phyloP scores from a whole-genome alignment of 805 yeast species.

The Scheffersomyces lignosus region DNA sequence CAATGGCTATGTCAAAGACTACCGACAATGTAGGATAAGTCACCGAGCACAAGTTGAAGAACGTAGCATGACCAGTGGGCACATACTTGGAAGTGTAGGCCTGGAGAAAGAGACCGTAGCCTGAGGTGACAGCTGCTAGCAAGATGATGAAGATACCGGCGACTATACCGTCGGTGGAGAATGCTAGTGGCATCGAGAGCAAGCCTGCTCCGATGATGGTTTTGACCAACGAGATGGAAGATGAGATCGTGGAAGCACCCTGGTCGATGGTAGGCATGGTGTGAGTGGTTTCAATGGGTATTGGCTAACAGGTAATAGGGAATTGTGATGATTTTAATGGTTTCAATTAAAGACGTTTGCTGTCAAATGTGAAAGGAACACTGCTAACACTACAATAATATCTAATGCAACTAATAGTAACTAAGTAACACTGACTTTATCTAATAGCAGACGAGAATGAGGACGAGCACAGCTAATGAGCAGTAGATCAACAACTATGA shows the following conservation, averaged over 20 bases:
- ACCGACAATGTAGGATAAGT: slow-evolving; percentile 63
- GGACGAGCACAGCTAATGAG: too few relatives aligned
- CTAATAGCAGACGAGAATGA: too few relatives aligned
- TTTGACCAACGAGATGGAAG: slow-evolving; percentile 55
- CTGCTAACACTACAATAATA: too few relatives aligned
- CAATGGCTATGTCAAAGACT: slow-evolving; percentile 66
- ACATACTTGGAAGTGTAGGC: slow-evolving; percentile 52
- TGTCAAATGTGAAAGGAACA: too few relatives aligned
- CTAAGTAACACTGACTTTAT: too few relatives aligned
- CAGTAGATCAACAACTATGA: too few relatives aligned
- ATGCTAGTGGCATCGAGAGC: slow-evolving; percentile 70
- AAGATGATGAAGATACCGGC: slow-evolving; percentile 51
- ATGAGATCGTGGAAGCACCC: slow-evolving; percentile 56
- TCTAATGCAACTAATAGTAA: too few relatives aligned
- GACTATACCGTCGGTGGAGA: slow-evolving; percentile 48
- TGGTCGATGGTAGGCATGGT: slow-evolving; percentile 16
- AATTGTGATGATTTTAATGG: too few relatives aligned
- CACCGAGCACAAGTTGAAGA: slow-evolving; percentile 61
- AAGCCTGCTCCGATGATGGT: slow-evolving; percentile 69
- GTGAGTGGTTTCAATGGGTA: too few relatives aligned
- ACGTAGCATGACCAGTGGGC: slow-evolving; percentile 63
- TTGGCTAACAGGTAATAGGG: slow-evolving; percentile 5
- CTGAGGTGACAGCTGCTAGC: slow-evolving; percentile 64
- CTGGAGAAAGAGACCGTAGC: slow-evolving; percentile 66
- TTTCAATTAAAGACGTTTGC: too few relatives aligned